Evolutionary conservation across 805 yeast species (phyloP).

Genomic region (Starmerella lactis-condensi): DNA sequence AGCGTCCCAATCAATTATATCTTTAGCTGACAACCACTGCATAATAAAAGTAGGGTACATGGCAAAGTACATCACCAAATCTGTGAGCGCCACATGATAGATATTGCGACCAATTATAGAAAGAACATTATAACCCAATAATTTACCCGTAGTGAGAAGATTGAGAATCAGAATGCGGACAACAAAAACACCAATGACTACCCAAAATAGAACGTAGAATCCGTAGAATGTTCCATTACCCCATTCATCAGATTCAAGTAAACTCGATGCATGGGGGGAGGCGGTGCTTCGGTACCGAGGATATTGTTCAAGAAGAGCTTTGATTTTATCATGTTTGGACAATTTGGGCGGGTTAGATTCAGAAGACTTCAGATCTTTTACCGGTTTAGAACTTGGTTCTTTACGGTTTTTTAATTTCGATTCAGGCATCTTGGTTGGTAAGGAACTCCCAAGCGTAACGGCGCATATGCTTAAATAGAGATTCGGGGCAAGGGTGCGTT

Average conservation of each 20-base stretch:
- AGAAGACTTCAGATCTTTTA: no score
- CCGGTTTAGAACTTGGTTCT: no score
- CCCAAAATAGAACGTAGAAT: slow-evolving; percentile 43
- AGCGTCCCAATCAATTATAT: slow-evolving; percentile 38
- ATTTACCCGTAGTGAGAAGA: slow-evolving; percentile 28
- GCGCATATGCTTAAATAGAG: no score
- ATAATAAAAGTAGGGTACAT: slow-evolving; percentile 42
- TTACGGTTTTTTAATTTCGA: no score
- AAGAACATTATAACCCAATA: slow-evolving; percentile 37
- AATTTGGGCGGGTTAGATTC: no score
- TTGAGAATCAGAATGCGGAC: slow-evolving; percentile 35
- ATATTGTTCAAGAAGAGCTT: slow-evolving; percentile 1
- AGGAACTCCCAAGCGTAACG: no score
- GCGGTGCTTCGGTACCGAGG: slow-evolving; percentile 15
- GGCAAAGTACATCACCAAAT: slow-evolving; percentile 51
- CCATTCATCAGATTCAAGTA: slow-evolving; percentile 20
- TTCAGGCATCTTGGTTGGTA: no score
- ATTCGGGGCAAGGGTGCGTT: no score
- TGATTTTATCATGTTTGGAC: background rate
- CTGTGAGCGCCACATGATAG: slow-evolving; percentile 51
- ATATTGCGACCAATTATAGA: slow-evolving; percentile 42
- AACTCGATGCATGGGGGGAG: slow-evolving; percentile 14
- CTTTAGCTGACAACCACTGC: slow-evolving; percentile 35
- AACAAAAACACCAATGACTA: slow-evolving; percentile 15
- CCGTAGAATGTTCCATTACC: slow-evolving; percentile 39